Percentiles rank a stretch among this genome's conserved stretches.
These are phyloP conservation scores for Sarocladium strictum DNA, from an alignment of 2,329 filamentous ascomycete genomes.

Conservation along the genomic window DNA sequence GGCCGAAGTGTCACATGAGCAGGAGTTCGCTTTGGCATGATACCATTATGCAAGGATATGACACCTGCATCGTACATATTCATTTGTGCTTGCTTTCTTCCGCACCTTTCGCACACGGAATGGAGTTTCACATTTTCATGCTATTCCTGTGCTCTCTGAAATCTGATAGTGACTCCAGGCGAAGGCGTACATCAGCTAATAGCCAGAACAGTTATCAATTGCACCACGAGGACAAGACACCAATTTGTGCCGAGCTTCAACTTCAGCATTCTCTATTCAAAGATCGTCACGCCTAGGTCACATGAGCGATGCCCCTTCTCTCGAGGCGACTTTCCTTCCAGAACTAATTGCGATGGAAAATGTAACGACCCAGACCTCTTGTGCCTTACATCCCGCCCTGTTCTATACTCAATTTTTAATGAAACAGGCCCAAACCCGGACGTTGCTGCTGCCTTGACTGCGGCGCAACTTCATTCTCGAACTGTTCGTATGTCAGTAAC, in stretches of 20 bases:
- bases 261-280: not conserved
- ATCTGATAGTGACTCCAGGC: too few relatives aligned
- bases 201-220: too few relatives aligned
- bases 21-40: not conserved
- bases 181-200: too few relatives aligned
- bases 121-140: too few relatives aligned
- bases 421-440: constrained; percentile 33
- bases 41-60: not conserved
- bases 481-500: constrained; percentile 19
- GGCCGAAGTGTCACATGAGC: not conserved
- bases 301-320: too few relatives aligned
- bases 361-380: not conserved
- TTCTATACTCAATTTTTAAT: constrained; percentile 20
- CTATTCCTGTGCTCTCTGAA: too few relatives aligned
- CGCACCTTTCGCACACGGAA: too few relatives aligned
- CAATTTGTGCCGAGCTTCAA: too few relatives aligned
- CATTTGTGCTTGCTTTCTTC: too few relatives aligned
- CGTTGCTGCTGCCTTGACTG: constrained; percentile 25
- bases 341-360: not conserved
- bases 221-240: too few relatives aligned
- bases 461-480: constrained; percentile 33
- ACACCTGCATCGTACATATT: not conserved
- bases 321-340: too few relatives aligned
- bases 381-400: not conserved
- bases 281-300: too few relatives aligned